Conservation (phyloP, 2,329 filamentous ascomycete species). For the Akanthomyces uredinophilus region DNA sequence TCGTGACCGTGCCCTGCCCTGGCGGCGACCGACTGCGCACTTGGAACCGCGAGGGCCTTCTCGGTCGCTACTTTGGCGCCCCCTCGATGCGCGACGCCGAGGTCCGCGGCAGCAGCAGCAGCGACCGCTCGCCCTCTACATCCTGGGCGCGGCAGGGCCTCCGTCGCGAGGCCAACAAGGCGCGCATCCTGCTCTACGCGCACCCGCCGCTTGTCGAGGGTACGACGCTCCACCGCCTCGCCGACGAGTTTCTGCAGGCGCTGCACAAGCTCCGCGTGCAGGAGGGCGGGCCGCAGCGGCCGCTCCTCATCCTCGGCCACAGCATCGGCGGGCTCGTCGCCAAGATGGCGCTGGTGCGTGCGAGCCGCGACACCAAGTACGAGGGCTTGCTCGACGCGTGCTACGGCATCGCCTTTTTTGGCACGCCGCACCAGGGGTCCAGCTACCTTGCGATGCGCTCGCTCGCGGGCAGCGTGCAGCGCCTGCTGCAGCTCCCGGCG, state of each 20-base stretch:
- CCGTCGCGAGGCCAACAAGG: slow-evolving; percentile 40
- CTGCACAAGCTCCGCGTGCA: slow-evolving; percentile 31
- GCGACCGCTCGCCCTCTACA: slow-evolving; percentile 27
- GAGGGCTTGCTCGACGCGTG: slow-evolving; percentile 48
- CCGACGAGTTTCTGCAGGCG: slow-evolving; percentile 43
- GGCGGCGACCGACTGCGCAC: slow-evolving; percentile 48
- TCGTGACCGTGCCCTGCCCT: slow-evolving; percentile 50
- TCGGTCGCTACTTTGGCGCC: slow-evolving; percentile 41
- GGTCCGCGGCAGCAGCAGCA: slow-evolving; percentile 15
- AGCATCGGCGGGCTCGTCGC: slow-evolving; percentile 57
- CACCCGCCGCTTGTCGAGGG: slow-evolving; percentile 40
- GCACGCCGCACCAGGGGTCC: slow-evolving; percentile 57
- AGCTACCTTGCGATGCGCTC: slow-evolving; percentile 56
- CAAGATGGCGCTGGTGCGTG: slow-evolving; percentile 50
- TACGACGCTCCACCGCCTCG: slow-evolving; percentile 39
- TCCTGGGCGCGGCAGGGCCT: slow-evolving; percentile 51
- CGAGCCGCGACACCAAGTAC: slow-evolving; percentile 33
- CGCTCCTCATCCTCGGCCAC: slow-evolving; percentile 56
- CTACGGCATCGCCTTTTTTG: slow-evolving; percentile 57
- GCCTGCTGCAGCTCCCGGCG: slow-evolving; percentile 45
- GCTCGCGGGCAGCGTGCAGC: slow-evolving; percentile 49
- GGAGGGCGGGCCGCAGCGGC: slow-evolving; percentile 36
- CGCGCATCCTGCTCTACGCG: slow-evolving; percentile 47
- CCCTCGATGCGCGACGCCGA: slow-evolving; percentile 36
- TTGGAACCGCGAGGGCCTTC: slow-evolving; percentile 47